Evolutionary conservation across 1,284 basidiomycete species (phyloP), one percentile per base, ranked within the genome.

Genomic region (Psilocybe mexicana): DNA sequence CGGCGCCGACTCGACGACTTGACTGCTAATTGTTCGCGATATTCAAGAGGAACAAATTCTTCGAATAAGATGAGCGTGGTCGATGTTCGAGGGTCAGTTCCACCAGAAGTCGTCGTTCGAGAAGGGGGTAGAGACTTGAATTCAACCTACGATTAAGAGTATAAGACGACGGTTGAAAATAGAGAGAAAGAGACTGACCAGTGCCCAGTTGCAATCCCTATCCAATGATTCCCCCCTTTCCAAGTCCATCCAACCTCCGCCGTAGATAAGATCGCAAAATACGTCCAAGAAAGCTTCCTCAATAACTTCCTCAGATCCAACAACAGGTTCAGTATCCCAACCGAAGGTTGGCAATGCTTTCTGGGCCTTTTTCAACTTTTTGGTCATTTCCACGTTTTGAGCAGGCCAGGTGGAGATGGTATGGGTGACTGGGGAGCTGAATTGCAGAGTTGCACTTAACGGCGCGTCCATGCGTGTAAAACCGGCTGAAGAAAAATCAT

Each of bases 211-310:
- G 61, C 92, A 91, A 65, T 94, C 92, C 64, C 90, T 79, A 69
- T 93, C 92, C 3, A 88, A 79, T 56, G 87, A 80, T 67, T 93
- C 91, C 2, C 77, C 79, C 59, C 87, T 75, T 62, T 92, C 90
- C 26, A 84, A 74, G 64, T 93, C 88, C 78, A 86, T 82, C 90
- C 90, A 92, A 0, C 87, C 88, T 24, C 86, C 85, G 28, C 92
- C 90, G 62, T 90, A 88, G 46, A 93, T 77, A 46, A 96, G 74
- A 72, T 96, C 93, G 65, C 88, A 91, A 74, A 93, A 96, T 28
- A 91, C 89, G 65, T 93, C 91, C 44, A 95, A 67, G 70, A 96
- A 95, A 0, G 90, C 84, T 72, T 94, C 93, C 69, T 96, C 93
- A 30, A 95, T 78, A 53, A 91, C 78, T 73, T 88, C 82, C 72